Evolutionary conservation across 1,284 basidiomycete genomes (phyloP), one percentile per base, ranked within the genome.

Genomic region (Cryptococcus deneoformans): DNA sequence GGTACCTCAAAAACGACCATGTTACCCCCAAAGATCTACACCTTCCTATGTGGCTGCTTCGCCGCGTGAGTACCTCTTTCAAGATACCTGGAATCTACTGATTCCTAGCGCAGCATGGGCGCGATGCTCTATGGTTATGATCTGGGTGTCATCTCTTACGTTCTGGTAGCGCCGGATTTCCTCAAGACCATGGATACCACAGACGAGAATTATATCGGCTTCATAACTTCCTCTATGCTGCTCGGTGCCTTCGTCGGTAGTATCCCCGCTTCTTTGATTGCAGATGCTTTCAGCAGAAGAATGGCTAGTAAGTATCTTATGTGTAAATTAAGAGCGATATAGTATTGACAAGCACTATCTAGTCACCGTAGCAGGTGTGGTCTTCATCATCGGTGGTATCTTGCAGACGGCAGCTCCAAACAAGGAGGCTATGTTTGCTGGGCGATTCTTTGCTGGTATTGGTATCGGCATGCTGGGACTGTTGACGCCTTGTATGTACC

Each of bases 11-110:
- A 29, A 29, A 29, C 20, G 16, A 75, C 73, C 72, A 56, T 61
- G 11, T 60, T 78, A 43, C 63, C 76, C n/a, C 77, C 77, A 6
- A 77, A 77, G 56, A 56, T 70, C 3, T 85, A 85, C 71, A 84
- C 83, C n/a, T 84, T 84, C 80, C 75, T 85, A 6, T 85, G 84
- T 65, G 85, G 84, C 34, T 77, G 84, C 54, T 86, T 86, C 61
- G 84, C 82, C 10, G 79, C 76, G 67, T 72, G 59, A 63, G 71
- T 66, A 12, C 56, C 38, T 43, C 12, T 38, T 29, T 46, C 6
- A 10, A 42, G 44, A 37, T 29, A 16, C n/a, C 46, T 47, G 37
- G 51, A 42, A 46, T 6, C 24, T n/a, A n/a, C n/a, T n/a, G 9
- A n/a, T 8, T 20, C 43, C 8, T 14, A 34, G 12, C 14, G 34